These are phyloP conservation scores for Metschnikowia kunwiensis DNA, from an alignment of 805 yeast genomes.

Conservation along the genomic window DNA sequence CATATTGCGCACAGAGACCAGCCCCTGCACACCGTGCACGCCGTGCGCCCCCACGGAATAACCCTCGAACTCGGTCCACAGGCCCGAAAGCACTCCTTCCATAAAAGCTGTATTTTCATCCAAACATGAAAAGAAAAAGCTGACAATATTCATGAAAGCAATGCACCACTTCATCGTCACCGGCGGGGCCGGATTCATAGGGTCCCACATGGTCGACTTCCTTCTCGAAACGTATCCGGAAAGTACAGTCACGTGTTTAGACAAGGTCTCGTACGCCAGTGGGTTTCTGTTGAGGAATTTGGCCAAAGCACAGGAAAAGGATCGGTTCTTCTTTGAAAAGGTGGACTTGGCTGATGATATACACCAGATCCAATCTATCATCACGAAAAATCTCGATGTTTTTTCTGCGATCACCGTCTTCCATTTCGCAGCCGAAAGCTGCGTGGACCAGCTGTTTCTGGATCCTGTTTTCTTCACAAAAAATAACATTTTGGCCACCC, in stretches of 20 bases:
- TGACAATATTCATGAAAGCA: too few species aligned
- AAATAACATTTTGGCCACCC: constrained; percentile 48
- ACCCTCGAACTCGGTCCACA: too few species aligned
- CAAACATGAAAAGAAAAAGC: too few species aligned
- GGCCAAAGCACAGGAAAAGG: constrained; percentile 5
- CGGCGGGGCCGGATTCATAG: constrained; percentile 60
- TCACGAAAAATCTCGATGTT: constrained; percentile 14
- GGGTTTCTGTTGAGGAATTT: constrained; percentile 26
- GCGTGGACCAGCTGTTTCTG: constrained; percentile 50
- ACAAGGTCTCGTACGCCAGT: constrained; percentile 47
- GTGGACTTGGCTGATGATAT: constrained; percentile 37
- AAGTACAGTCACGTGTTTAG: constrained; percentile 42
- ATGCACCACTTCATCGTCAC: constrained; percentile 45
- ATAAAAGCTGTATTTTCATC: neutral
- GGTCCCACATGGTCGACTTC: constrained; percentile 44
- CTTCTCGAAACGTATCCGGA: constrained; percentile 29
- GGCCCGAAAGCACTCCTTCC: neutral
- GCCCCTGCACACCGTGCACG: too few species aligned
- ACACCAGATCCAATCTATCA: constrained; percentile 17
- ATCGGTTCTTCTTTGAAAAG: constrained; percentile 24
- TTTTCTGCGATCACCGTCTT: constrained; percentile 26
- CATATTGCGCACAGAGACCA: too few species aligned
- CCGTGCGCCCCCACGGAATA: too few species aligned
- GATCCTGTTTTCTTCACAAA: constrained; percentile 42
- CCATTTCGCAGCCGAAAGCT: constrained; percentile 54